Base-by-base conservation (phyloP, 306 rosid genomes). In the Pterocarpus santalinus region DNA sequence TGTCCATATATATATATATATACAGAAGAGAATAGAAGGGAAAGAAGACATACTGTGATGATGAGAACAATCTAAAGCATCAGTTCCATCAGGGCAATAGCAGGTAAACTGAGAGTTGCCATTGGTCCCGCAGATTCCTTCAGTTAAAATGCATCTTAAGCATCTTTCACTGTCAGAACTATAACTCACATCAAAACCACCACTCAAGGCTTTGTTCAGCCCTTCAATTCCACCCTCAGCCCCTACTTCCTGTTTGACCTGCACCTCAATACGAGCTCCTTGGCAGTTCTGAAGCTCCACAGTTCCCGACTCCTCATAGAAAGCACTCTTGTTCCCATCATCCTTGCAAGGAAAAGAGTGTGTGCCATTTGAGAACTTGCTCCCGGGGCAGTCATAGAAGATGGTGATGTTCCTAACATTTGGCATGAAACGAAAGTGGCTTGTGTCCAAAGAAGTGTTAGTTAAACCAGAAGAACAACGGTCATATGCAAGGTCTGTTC, bases 161-260 rank as follows among this genome's bases (percentile, higher is more conserved):
- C 90, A 86, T 5, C 3, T 12, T 62, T 10, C 14, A 75, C 3
- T 12, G 11, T 69, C 67, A 7, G 10, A 56, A 38, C 5, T 10
- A 77, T 72, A 81, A 4, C 12, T 69, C 77, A 86, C 79, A 28
- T 53, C 72, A 80, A 89, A 89, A 12, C 91, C 92, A 4, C 0
- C 4, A 2, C 28, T 38, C 73, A 87, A 75, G 14, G 78, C 89
- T 0, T 17, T 47, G 5, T 65, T 77, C 52, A 67, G 32, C 51
- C 12, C 61, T 61, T 38, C 47, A 65, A 43, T 44, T 52, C 38
- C 65, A 16, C 34, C 66, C 1, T 53, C 15, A 3, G 2, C 10
- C 15, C 5, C 34, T 13, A 46, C 14, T 39, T 74, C 47, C 52
- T 39, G 0, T 56, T 38, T 0, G 7, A 82, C 85, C 0, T 81